A percentile compares a stretch with the other conserved stretches of the same genome.
Evolutionary conservation across 73 alveolate genomes (phyloP).

Genomic region (Paramecium tetraurelia): DNA sequence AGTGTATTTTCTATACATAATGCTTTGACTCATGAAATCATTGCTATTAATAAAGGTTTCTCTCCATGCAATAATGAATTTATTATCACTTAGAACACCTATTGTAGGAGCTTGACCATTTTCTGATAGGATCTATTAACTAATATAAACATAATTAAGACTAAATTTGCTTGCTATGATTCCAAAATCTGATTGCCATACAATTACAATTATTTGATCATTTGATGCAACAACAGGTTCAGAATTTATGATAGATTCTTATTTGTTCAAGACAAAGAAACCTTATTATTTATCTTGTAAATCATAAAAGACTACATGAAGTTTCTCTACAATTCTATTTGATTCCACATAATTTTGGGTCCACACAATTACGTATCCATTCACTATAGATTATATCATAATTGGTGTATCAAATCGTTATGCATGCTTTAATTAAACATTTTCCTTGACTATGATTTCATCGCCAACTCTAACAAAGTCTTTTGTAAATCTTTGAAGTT

Average conservation of each 20-base stretch:
- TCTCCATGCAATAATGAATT: neutral
- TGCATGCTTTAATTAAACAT: neutral
- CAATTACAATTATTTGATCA: neutral
- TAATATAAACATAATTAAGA: neutral
- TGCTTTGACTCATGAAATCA: neutral
- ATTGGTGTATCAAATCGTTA: neutral
- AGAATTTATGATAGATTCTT: neutral
- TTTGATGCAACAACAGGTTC: neutral
- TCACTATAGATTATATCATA: neutral
- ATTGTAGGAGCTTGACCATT: neutral
- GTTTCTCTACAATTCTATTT: neutral
- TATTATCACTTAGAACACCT: neutral
- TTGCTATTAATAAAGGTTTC: neutral
- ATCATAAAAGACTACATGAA: neutral
- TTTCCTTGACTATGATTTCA: neutral
- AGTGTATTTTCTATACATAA: neutral
- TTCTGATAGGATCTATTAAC: neutral
- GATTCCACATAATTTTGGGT: neutral
- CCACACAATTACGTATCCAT: neutral
- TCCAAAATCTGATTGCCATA: neutral
- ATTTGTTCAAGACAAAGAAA: neutral
- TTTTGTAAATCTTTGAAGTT: neutral
- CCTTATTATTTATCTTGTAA: neutral
- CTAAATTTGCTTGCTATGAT: neutral
- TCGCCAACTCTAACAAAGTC: neutral